Evolutionary conservation across 805 yeast species (phyloP), one percentile per base, ranked within the genome.

Genomic region (Myxozyma lipomycoides): DNA sequence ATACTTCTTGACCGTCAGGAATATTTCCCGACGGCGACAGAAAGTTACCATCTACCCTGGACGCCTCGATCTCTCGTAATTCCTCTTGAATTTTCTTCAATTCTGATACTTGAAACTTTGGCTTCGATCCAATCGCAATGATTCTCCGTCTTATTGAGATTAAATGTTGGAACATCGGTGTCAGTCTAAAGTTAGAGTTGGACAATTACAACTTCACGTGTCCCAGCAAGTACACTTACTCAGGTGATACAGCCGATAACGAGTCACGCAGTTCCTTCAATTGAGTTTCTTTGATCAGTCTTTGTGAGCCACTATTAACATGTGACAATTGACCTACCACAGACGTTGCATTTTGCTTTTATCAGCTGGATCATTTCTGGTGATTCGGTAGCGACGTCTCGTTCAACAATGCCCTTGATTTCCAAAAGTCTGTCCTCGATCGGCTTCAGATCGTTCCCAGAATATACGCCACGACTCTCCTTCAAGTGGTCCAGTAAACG

Each of bases 391-490:
- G 63, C 61, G n/a, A 48, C 55, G 46, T 72, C 73, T 21, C 56
- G 49, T 39, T 71, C 72, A 30, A 89, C 81, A 51, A 88, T 87
- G 18, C 68, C 70, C 43, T 74, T 70, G 46, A 91, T 85, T 60
- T 88, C 95, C 41, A 71, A 73, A 51, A 93, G 72, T 55, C 98
- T 78, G 46, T 75, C 79, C 51, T 79, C 74, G 45, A 93, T 85
- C 1, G 96, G 95, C 52, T 74, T 71, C 58, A 89, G 75, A 66
- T 93, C 98, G 60, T 84, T 86, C 49, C 79, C 80, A 1, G 97
- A 89, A 67, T 82, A 91, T 19, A 86, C 87, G 15, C 38, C 38
- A 48, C 81, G 82, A 44, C 86, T 79, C 64, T 86, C 96, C 58
- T 80, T 78, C 55, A 91, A 71, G 69, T 91, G 98, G 57, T 81